Conservation (phyloP, 192 early-diverging fungal genomes). For the Geranomyces michiganensis region DNA sequence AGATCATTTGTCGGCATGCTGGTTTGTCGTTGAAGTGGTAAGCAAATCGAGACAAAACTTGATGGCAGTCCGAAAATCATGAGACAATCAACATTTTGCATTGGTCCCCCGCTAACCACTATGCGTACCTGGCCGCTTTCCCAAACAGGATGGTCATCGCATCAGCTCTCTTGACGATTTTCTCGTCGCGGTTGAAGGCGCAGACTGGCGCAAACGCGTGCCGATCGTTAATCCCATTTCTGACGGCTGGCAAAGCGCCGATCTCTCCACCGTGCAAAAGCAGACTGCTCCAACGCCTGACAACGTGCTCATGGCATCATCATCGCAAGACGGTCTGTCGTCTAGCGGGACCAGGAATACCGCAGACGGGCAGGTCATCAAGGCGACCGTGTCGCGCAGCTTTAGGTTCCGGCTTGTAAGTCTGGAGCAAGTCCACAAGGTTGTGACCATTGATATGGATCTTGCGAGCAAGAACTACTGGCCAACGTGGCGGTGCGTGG, state of each 20-base stretch:
- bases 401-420: constrained; percentile 38
- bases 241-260: constrained; percentile 29
- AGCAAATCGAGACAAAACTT: neutral
- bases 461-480: constrained; percentile 41
- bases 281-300: constrained; percentile 7
- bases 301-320: neutral
- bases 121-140: too few relatives aligned
- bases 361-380: constrained; percentile 26
- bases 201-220: constrained; percentile 29
- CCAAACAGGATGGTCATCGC: constrained; percentile 26
- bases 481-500: constrained; percentile 40
- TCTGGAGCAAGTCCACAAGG: constrained; percentile 41
- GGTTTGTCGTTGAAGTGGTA: constrained; percentile 43
- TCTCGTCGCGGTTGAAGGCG: constrained; percentile 33
- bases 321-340: neutral
- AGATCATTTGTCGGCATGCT: constrained; percentile 41
- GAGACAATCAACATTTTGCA: too few relatives aligned
- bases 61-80: too few relatives aligned
- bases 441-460: constrained; percentile 38
- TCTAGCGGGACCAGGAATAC: neutral
- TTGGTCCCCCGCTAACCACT: neutral
- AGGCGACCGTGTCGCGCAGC: constrained; percentile 31
- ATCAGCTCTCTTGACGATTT: constrained; percentile 34
- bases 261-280: constrained; percentile 7
- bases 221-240: constrained; percentile 36